Conservation (phyloP, 2,329 filamentous ascomycete species). For the Ophiobolus disseminans region DNA sequence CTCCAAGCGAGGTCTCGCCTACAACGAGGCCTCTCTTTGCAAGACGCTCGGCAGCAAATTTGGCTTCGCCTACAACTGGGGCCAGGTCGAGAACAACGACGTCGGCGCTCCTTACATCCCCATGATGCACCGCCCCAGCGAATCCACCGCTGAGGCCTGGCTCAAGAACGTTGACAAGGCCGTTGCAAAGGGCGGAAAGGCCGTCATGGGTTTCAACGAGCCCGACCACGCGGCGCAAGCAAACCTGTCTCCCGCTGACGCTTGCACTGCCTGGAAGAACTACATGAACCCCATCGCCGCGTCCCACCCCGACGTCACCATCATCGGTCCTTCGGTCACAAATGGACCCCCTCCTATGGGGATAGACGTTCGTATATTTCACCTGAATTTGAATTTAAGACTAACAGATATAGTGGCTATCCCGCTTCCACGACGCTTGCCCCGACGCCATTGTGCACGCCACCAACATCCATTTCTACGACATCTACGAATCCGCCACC, state of each 20-base stretch:
- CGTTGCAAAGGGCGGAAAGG: constrained; percentile 40
- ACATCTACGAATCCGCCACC: constrained; percentile 35
- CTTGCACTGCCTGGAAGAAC: constrained; percentile 40
- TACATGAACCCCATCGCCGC: constrained; percentile 43
- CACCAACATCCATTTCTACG: constrained; percentile 51
- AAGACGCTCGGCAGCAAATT: constrained; percentile 60
- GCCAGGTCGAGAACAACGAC: constrained; percentile 44
- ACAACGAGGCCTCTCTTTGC: constrained; percentile 66
- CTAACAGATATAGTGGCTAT: constrained; percentile 34
- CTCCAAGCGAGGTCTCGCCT: constrained; percentile 72
- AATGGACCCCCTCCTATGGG: constrained; percentile 35
- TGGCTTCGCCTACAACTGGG: constrained; percentile 76
- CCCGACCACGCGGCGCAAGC: constrained; percentile 43
- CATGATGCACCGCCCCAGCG: constrained; percentile 49
- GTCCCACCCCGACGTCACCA: constrained; percentile 38
- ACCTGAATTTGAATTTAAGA: background rate
- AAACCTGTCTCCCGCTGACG: constrained; percentile 41
- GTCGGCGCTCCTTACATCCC: constrained; percentile 67
- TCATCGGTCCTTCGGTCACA: constrained; percentile 45
- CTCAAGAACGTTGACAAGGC: constrained; percentile 51
- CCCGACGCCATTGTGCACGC: constrained; percentile 45
- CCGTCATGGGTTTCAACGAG: constrained; percentile 52
- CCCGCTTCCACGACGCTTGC: constrained; percentile 41
- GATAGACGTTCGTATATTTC: constrained; percentile 11
- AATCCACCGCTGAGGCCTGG: constrained; percentile 32